phyloP scores from a whole-genome alignment of 106 monocot genomes.

The Allium cepa region DNA sequence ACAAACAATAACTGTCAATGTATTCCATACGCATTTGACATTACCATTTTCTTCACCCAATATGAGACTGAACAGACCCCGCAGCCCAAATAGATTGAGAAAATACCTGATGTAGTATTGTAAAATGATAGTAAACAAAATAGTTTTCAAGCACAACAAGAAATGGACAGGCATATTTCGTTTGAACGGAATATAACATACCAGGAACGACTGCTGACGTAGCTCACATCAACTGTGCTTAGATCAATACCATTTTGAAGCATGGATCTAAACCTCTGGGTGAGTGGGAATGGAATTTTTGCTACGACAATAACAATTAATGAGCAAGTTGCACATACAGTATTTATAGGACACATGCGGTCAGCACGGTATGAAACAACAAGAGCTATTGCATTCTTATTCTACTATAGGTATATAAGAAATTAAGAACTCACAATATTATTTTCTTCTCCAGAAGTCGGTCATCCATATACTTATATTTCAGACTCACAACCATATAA shows the following conservation, averaged over 20 bases:
- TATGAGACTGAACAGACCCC: conserved; percentile 96
- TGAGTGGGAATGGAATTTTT: conserved; percentile 91
- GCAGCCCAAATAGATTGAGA: conserved; percentile 90
- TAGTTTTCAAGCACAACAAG: not conserved
- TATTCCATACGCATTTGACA: not conserved
- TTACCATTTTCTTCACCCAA: conserved; percentile 98
- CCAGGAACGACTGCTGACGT: conserved; percentile 99
- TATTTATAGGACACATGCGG: not conserved
- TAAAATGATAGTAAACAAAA: conserved; percentile 1
- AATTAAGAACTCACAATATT: not conserved
- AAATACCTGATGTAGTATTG: conserved; percentile 67
- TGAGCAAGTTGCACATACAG: not conserved
- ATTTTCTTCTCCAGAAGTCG: not conserved
- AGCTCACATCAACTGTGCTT: conserved; percentile 99
- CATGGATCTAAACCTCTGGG: conserved; percentile 92
- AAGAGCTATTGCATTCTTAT: not conserved
- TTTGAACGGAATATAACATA: conserved; percentile 14
- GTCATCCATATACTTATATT: no score
- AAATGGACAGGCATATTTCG: not conserved
- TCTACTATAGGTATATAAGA: not conserved
- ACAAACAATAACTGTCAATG: no score
- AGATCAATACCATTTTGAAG: conserved; percentile 98
- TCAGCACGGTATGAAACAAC: not conserved
- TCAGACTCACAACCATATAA: no score
- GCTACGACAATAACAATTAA: conserved; percentile 37